Conservation (phyloP, 176 grass and related monocot species). For the Avena insularis region DNA sequence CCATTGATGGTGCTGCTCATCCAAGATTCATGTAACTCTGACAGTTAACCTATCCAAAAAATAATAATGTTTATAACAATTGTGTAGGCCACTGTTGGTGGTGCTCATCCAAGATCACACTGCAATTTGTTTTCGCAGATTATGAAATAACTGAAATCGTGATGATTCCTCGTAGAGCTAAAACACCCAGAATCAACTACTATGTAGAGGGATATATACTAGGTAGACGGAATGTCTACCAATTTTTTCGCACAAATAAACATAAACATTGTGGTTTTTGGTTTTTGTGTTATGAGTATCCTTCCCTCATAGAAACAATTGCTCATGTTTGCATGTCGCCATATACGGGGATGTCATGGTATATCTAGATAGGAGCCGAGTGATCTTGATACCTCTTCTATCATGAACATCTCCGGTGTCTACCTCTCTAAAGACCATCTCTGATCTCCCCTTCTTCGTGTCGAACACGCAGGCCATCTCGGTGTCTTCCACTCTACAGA, state of each 20-base stretch:
- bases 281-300: background rate
- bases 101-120: background rate
- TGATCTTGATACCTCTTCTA: background rate
- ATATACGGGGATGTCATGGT: background rate
- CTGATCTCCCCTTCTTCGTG: background rate
- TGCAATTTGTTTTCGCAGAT: background rate
- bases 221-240: too few relatives aligned
- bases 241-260: background rate
- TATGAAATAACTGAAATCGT: background rate
- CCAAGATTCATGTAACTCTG: background rate
- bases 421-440: background rate
- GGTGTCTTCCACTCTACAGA: background rate
- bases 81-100: background rate
- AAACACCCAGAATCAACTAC: too few relatives aligned
- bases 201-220: too few relatives aligned
- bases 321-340: background rate
- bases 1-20: background rate
- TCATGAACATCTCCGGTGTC: background rate
- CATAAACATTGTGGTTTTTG: background rate
- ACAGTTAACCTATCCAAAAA: conserved; percentile 24
- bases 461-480: background rate
- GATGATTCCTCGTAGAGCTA: too few relatives aligned
- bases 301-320: background rate
- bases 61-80: background rate
- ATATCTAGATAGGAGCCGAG: background rate